These are phyloP conservation scores for Termitomyces sp. DNA, from an alignment of 768 basidiomycete genomes.

Conservation along the genomic window DNA sequence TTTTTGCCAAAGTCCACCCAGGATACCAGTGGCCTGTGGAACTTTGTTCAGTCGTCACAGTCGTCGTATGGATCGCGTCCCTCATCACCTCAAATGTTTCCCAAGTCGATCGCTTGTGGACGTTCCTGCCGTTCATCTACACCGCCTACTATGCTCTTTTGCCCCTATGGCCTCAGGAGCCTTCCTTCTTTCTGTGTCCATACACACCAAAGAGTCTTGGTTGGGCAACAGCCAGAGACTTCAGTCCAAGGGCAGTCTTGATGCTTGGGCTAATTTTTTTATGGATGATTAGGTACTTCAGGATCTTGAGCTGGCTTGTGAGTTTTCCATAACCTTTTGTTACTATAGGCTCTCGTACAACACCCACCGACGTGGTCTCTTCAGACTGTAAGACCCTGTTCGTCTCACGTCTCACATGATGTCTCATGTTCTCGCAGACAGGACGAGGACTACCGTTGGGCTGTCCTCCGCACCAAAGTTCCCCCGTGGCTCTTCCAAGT, in stretches of 20 bases:
- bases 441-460: constrained; percentile 95
- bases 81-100: constrained; percentile 76
- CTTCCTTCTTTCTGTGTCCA: constrained; percentile 49
- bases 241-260: constrained; percentile 68
- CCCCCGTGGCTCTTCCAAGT: constrained; percentile 42
- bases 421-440: constrained; percentile 35
- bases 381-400: constrained; percentile 48
- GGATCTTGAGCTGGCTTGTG: constrained; percentile 13
- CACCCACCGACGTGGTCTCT: constrained; percentile 82
- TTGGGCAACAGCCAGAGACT: constrained; percentile 38
- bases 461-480: constrained; percentile 58
- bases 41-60: constrained; percentile 49
- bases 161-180: constrained; percentile 43
- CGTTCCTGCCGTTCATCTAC: constrained; percentile 77
- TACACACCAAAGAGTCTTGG: constrained; percentile 50
- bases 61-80: constrained; percentile 58
- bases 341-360: constrained; percentile 67
- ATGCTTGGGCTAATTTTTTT: constrained; percentile 71
- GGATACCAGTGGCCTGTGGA: constrained; percentile 73
- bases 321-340: constrained; percentile 9
- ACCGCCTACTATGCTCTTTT: no score
- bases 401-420: not conserved
- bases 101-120: constrained; percentile 84
- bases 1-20: no score
- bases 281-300: constrained; percentile 56